Base-by-base conservation (phyloP, 2,329 filamentous ascomycete species). In the Ampelomyces quisqualis region DNA sequence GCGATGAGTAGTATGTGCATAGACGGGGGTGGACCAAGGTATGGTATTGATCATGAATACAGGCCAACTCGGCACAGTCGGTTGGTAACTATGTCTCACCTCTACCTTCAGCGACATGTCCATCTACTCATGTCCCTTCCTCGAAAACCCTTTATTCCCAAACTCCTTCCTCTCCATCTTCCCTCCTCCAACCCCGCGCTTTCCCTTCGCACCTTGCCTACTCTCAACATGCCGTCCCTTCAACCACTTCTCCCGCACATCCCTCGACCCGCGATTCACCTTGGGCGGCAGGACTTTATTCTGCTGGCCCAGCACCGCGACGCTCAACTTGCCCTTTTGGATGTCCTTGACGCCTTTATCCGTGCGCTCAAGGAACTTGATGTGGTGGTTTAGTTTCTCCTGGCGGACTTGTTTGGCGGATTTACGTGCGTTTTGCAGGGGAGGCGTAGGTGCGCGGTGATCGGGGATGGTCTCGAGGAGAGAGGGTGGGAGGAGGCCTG, bases 301-400 rank as follows among this genome's bases (percentile, higher is more conserved):
- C 47, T 67, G 67, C 23, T 69, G 61, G 22, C 70, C 69, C 27
- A 79, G 55, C 6, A 79, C 74, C 14, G 73, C 70, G 23, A 79
- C 73, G 13, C 69, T 74, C 23, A 77, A 63, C 33, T 70, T 70
- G 2, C 76, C 75, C 40, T 70, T 67, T 45, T 69, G 71, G 31
- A 77, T 55, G 53, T 79, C 77, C 61, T 77, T 79, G 11, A 72
- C 65, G 8, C 69, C 63, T 52, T 73, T 76, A 36, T 76, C 70
- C 7, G 63, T 65, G 37, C 68, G 69, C 35, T 77, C 74, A 18
- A 77, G 58, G 42, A 78, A 76, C 40, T 72, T 72, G 51, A 67
- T 64, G 40, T 76, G 65, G 43, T 73, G 74, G 33, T 68, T 74
- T 7, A 73, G 49, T 36, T 76, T 77, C 49, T 71, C 72, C 5